phyloP scores from a whole-genome alignment of 495 filamentous ascomycete species.

The Lasiosphaeris hirsuta region DNA sequence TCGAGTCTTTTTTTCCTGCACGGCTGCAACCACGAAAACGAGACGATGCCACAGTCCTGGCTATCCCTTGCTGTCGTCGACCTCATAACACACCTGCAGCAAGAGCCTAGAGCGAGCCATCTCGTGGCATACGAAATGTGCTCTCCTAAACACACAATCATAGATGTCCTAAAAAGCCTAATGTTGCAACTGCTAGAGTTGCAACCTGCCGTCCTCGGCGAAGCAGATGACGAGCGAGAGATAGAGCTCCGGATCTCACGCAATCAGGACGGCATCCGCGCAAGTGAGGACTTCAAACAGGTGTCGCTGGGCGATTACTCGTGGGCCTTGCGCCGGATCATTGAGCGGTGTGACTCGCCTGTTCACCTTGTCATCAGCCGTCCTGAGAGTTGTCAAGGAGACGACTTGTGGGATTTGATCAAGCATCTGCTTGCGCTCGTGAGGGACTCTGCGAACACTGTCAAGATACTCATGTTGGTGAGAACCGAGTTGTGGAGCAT shows the following conservation, averaged over 20 bases:
- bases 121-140: conserved; percentile 1
- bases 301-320: background rate
- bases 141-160: background rate
- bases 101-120: background rate
- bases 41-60: conserved; percentile 6
- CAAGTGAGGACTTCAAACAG: background rate
- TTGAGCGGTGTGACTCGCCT: background rate
- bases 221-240: conserved; percentile 8
- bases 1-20: conserved; percentile 5
- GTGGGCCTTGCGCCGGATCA: background rate
- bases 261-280: background rate
- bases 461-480: conserved; percentile 6
- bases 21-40: background rate
- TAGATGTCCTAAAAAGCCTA: background rate
- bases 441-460: background rate
- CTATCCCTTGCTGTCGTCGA: conserved; percentile 6
- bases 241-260: background rate
- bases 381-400: background rate
- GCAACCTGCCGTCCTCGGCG: conserved; percentile 2
- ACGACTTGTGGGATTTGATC: background rate
- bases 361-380: conserved; percentile 3
- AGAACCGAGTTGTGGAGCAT: conserved; percentile 8
- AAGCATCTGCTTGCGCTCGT: background rate
- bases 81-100: background rate
- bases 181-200: conserved; percentile 5